These are phyloP conservation scores for Alternaria postmessia DNA, from an alignment of 2,329 filamentous ascomycete species.

Conservation along the genomic window DNA sequence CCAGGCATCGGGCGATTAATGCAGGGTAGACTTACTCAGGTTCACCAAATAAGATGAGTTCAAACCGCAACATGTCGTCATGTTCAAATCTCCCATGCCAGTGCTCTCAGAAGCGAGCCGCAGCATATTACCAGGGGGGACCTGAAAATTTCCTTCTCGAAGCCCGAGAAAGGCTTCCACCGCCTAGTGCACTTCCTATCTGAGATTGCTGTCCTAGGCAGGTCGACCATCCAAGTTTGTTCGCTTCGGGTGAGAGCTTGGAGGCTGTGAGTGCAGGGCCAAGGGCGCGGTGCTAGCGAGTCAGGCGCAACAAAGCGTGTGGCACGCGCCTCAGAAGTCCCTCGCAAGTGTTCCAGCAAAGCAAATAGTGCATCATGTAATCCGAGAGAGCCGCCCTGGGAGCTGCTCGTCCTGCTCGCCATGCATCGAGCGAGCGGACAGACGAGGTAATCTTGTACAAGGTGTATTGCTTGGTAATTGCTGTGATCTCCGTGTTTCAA, in stretches of 20 bases:
- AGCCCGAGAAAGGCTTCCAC: constrained; percentile 13
- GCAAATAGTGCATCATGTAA: constrained; percentile 14
- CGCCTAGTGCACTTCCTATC: constrained; percentile 10
- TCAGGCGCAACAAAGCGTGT: constrained; percentile 26
- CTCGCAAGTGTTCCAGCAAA: constrained; percentile 19
- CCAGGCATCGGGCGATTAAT: constrained; percentile 10
- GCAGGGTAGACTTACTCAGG: constrained; percentile 19
- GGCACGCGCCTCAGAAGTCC: constrained; percentile 11
- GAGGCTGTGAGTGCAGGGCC: constrained; percentile 11
- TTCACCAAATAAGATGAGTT: constrained; percentile 24
- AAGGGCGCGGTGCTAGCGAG: constrained; percentile 23
- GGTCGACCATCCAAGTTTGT: not conserved
- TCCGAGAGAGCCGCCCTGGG: not conserved
- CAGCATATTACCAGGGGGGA: constrained; percentile 15
- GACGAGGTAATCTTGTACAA: not conserved
- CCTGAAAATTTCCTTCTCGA: constrained; percentile 8
- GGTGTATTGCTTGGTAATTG: not conserved
- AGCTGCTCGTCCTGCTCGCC: constrained; percentile 1
- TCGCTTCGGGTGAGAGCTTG: constrained; percentile 10
- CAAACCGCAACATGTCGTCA: constrained; percentile 27
- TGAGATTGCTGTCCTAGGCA: constrained; percentile 6
- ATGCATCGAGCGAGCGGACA: not conserved
- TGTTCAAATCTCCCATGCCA: constrained; percentile 23
- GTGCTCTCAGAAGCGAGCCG: constrained; percentile 16
- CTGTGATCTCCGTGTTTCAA: constrained; percentile 4